Base-by-base conservation (phyloP, 495 filamentous ascomycete species). In the Penicillium macrosclerotiorum region DNA sequence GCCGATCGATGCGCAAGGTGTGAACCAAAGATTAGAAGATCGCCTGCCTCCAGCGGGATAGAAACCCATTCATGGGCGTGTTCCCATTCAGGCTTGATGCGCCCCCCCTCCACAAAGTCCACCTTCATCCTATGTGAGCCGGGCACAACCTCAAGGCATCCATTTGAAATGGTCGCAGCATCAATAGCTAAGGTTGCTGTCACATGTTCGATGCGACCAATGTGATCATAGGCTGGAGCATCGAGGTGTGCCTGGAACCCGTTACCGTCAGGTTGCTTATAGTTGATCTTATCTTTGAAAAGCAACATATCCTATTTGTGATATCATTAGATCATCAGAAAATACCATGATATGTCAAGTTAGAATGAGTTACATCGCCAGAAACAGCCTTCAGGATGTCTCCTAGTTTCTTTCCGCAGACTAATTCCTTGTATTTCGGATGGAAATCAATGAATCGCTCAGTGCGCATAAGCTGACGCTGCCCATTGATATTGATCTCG, bases 201-300 rank as follows among this genome's bases (percentile, higher is more conserved):
- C 7, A 72, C 45, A 26, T 74, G 69, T 39, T 70, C 67, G 43
- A 73, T 68, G 18, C 62, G 51, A 11, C 65, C 66, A 41, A 73
- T 69, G 43, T 74, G 71, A 25, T 65, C 63, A 40, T 74, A 74
- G 5, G 71, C 71, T 1, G 65, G 62, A 14, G 68, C 67, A 44
- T 74, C 71, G 5, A 74, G 57, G 37, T 74, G 69, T 9, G 71
- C 65, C 17, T 59, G 45, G 55, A 70, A 74, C 11, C 68, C 69
- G 26, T 69, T 67, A 24, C 61, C 61, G 7, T 55, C 49, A 16
- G 65, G 55, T 31, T 65, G 61, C 38, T 71, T 70, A 48, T 70
- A 68, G 54, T 70, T 72, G 51, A 71, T 75, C 54, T 75, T 74
- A 37, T 75, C 72, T 39, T 75, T 74, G 61, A 74, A 74, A 8